Percentiles rank a stretch among this genome's conserved stretches.
phyloP scores from a whole-genome alignment of 2,329 filamentous ascomycete species.

The Alternaria sp. region DNA sequence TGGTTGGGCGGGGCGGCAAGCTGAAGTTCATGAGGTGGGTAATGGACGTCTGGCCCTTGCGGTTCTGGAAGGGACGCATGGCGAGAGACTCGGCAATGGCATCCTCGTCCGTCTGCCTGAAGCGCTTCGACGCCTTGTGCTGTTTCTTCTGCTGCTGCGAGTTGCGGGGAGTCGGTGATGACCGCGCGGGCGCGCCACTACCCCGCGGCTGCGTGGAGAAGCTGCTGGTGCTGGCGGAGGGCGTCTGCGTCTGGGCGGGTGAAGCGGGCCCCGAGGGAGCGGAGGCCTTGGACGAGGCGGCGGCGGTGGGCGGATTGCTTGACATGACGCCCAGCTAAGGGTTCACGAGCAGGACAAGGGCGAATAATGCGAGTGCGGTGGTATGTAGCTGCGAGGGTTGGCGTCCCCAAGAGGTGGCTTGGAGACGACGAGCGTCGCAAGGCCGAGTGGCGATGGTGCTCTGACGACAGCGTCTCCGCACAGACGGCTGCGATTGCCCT shows the following conservation, averaged over 20 bases:
- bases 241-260: constrained; percentile 52
- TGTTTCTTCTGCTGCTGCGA: constrained; percentile 78
- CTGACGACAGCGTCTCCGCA: constrained; percentile 16
- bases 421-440: constrained; percentile 11
- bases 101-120: constrained; percentile 80
- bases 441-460: constrained; percentile 13
- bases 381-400: constrained; percentile 2
- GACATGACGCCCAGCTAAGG: constrained; percentile 49
- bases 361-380: not conserved
- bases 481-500: constrained; percentile 13
- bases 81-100: constrained; percentile 77
- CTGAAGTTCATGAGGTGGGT: constrained; percentile 95
- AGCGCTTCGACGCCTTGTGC: constrained; percentile 81
- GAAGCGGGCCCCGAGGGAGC: constrained; percentile 48
- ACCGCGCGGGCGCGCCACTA: constrained; percentile 47
- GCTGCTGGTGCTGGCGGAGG: constrained; percentile 52
- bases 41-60: constrained; percentile 94
- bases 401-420: constrained; percentile 21
- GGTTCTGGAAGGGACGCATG: constrained; percentile 69
- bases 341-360: constrained; percentile 13
- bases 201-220: constrained; percentile 53
- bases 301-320: constrained; percentile 51
- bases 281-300: constrained; percentile 51
- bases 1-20: constrained; percentile 74
- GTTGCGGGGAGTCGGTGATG: constrained; percentile 67